A percentile compares a stretch with the other conserved stretches of the same genome.
Conservation (phyloP, 768 basidiomycete species). For the Xerocomus spinulosus region DNA sequence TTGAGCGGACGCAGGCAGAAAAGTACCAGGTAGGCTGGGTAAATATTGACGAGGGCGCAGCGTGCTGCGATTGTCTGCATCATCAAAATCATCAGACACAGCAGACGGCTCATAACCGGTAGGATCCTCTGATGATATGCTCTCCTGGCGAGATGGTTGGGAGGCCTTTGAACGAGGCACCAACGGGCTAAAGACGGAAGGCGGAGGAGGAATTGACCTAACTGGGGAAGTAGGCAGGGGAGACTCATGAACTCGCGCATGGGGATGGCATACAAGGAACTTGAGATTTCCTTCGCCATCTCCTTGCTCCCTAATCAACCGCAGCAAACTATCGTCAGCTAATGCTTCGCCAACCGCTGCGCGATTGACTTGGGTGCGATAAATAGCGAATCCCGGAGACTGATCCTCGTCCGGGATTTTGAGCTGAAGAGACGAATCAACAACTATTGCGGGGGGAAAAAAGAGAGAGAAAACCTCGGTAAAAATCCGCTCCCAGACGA, state of each 20-base stretch:
- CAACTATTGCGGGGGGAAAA: neutral
- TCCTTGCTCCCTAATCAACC: constrained; percentile 65
- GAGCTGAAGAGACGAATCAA: constrained; percentile 41
- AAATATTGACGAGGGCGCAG: constrained; percentile 37
- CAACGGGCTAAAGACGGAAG: constrained; percentile 46
- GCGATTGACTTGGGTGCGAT: constrained; percentile 82
- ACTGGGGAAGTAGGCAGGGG: constrained; percentile 37
- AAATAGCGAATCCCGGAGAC: constrained; percentile 62
- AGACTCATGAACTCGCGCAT: constrained; percentile 55
- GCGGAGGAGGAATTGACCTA: constrained; percentile 46
- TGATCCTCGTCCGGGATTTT: constrained; percentile 84
- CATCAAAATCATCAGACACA: constrained; percentile 54
- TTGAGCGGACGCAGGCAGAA: constrained; percentile 35
- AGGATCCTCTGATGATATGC: constrained; percentile 60
- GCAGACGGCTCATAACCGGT: constrained; percentile 67
- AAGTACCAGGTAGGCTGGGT: constrained; percentile 28
- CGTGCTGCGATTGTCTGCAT: constrained; percentile 47
- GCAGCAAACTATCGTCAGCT: constrained; percentile 62
- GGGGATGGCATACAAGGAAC: constrained; percentile 70
- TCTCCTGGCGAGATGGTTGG: constrained; percentile 60
- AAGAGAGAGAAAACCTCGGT: constrained; percentile 52
- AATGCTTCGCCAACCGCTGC: constrained; percentile 73
- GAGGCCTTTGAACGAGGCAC: constrained; percentile 43
- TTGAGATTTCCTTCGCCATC: constrained; percentile 81
- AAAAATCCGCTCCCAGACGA: constrained; percentile 77